phyloP scores from a whole-genome alignment of 2,329 filamentous ascomycete genomes.

The Aspergillus terreus region DNA sequence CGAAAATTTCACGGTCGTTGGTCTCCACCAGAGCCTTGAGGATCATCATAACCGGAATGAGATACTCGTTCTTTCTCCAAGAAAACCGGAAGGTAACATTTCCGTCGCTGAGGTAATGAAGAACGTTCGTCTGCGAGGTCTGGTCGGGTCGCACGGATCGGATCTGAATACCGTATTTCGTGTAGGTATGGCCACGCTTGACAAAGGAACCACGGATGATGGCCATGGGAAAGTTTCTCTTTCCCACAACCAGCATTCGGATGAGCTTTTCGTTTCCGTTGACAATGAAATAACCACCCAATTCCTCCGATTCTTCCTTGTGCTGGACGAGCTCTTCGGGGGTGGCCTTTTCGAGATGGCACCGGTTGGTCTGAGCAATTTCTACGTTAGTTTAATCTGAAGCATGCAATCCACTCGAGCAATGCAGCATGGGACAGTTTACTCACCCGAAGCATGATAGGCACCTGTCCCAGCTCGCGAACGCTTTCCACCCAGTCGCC shows the following conservation, averaged over 20 bases:
- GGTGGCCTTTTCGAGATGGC: slow-evolving; percentile 81
- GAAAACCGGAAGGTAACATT: slow-evolving; percentile 97
- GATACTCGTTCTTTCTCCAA: slow-evolving; percentile 94
- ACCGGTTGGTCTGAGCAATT: slow-evolving; percentile 68
- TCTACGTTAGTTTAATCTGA: slow-evolving; percentile 2
- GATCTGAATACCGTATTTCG: slow-evolving; percentile 83
- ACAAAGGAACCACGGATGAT: slow-evolving; percentile 88
- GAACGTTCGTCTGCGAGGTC: slow-evolving; percentile 93
- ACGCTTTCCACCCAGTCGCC: slow-evolving; percentile 78
- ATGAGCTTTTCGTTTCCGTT: slow-evolving; percentile 98
- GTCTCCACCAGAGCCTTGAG: slow-evolving; percentile 93
- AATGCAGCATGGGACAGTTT: not conserved
- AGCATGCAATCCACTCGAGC: too few relatives aligned
- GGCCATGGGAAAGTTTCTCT: slow-evolving; percentile 91
- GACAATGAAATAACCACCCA: slow-evolving; percentile 95
- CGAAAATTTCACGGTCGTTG: slow-evolving; percentile 93
- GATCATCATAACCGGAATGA: slow-evolving; percentile 96
- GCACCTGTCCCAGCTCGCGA: slow-evolving; percentile 81
- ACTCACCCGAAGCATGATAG: slow-evolving; percentile 85
- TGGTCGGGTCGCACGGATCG: slow-evolving; percentile 94
- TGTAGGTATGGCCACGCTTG: slow-evolving; percentile 82
- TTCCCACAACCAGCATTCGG: slow-evolving; percentile 82
- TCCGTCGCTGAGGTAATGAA: slow-evolving; percentile 93
- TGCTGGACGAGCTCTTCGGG: slow-evolving; percentile 76
- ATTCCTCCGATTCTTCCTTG: slow-evolving; percentile 93